Evolutionary conservation across 495 filamentous ascomycete species (phyloP).

Genomic region (Copromyces sp.): DNA sequence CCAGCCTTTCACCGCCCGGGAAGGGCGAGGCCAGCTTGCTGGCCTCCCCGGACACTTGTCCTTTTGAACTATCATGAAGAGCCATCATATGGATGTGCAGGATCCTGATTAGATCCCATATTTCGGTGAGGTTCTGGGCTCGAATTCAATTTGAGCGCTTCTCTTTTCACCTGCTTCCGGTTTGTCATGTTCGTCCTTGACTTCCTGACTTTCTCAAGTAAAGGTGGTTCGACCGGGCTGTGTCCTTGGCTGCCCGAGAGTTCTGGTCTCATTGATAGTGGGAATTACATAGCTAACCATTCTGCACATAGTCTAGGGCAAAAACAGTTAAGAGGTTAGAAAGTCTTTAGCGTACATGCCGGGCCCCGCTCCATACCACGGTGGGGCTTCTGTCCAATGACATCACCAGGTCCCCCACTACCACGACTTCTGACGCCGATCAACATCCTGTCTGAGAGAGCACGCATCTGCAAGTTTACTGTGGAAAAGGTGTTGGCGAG

Average conservation of each 20-base stretch:
- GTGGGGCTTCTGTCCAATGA: background rate
- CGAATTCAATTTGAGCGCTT: background rate
- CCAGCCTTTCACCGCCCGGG: too few relatives aligned
- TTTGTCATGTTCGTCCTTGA: background rate
- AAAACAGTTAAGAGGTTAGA: too few relatives aligned
- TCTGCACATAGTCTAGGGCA: too few relatives aligned
- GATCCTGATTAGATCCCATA: background rate
- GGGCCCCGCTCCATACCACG: background rate
- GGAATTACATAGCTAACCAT: background rate
- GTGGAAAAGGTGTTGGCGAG: background rate
- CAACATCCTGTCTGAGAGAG: background rate
- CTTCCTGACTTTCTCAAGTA: background rate
- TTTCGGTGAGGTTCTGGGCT: background rate
- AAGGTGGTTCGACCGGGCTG: background rate
- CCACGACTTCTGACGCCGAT: background rate
- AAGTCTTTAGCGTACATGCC: background rate
- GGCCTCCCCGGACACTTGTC: too few relatives aligned
- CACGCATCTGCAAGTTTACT: background rate
- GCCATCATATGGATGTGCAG: background rate
- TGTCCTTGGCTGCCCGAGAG: background rate
- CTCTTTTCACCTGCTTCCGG: background rate
- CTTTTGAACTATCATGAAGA: too few relatives aligned
- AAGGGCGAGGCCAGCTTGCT: too few relatives aligned
- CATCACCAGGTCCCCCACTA: background rate
- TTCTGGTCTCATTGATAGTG: background rate